Percentiles rank a stretch among this genome's conserved stretches.
Evolutionary conservation across 805 yeast genomes (phyloP).

Genomic region (Grigorovia jiainica): DNA sequence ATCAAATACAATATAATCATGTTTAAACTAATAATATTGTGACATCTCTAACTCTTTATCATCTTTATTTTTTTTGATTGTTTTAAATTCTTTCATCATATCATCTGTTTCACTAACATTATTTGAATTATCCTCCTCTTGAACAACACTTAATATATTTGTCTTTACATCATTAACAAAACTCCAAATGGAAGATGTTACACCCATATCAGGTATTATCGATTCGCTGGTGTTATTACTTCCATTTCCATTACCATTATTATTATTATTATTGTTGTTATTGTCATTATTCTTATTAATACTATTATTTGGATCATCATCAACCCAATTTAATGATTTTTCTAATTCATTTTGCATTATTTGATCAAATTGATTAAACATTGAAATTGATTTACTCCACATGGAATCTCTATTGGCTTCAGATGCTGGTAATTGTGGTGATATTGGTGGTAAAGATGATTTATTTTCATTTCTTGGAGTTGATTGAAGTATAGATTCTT

Average conservation of each 20-base stretch:
- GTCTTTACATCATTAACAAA: slow-evolving; percentile 42
- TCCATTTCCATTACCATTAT: background rate
- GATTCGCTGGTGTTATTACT: background rate
- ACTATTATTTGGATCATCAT: slow-evolving; percentile 2
- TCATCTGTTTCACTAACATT: background rate
- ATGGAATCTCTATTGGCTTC: slow-evolving; percentile 22
- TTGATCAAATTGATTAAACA: slow-evolving; percentile 60
- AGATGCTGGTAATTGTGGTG: background rate
- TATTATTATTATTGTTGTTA: background rate
- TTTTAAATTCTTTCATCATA: slow-evolving; percentile 10
- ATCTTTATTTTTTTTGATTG: slow-evolving; percentile 5
- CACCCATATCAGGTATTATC: slow-evolving; percentile 14
- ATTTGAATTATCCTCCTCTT: slow-evolving; percentile 9
- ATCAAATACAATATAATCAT: too few relatives aligned
- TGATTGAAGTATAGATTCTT: background rate
- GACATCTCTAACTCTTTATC: slow-evolving; percentile 10
- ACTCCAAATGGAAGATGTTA: slow-evolving; percentile 39
- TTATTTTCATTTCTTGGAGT: background rate
- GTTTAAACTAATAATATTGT: background rate
- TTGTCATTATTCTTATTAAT: slow-evolving; percentile 3
- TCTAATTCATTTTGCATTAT: slow-evolving; percentile 59
- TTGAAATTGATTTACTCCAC: slow-evolving; percentile 47
- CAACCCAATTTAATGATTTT: slow-evolving; percentile 34
- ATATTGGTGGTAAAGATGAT: background rate
- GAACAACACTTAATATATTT: slow-evolving; percentile 33